Conservation (phyloP, 2,329 filamentous ascomycete species). For the Xylariaceae sp. region DNA sequence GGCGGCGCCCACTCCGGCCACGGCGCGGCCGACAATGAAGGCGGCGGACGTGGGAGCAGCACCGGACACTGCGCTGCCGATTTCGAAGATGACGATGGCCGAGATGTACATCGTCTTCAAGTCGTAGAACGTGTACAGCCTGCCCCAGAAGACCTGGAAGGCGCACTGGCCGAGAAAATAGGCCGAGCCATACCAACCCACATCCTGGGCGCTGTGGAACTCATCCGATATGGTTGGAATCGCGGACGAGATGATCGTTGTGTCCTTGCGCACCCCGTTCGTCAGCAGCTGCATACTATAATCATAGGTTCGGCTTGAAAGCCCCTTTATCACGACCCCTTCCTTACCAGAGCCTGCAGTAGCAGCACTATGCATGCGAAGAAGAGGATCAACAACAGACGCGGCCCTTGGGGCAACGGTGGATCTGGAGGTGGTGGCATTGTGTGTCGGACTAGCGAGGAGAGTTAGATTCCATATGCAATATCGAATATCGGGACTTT, state of each 20-base stretch:
- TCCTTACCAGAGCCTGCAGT: too few species aligned
- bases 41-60: slow-evolving; percentile 2
- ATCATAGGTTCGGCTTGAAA: too few species aligned
- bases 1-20: slow-evolving; percentile 7
- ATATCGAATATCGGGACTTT: too few species aligned
- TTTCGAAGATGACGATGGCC: slow-evolving; percentile 15
- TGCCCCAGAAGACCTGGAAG: slow-evolving; percentile 14
- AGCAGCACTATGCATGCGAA: too few species aligned
- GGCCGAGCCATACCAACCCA: slow-evolving; percentile 13
- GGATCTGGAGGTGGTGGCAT: too few species aligned
- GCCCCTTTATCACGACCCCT: too few species aligned
- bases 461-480: too few species aligned
- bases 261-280: too few species aligned
- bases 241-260: slow-evolving; percentile 9
- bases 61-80: slow-evolving; percentile 7
- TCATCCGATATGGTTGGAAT: slow-evolving; percentile 9
- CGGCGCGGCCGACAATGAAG: slow-evolving; percentile 11
- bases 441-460: too few species aligned
- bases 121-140: slow-evolving; percentile 10
- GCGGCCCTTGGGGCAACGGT: too few species aligned
- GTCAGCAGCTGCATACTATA: too few species aligned
- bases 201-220: slow-evolving; percentile 1
- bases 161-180: slow-evolving; percentile 6
- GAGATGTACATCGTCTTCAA: slow-evolving; percentile 9
- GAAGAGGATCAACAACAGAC: too few species aligned